Base-by-base conservation (phyloP, 1,284 basidiomycete genomes). In the Sporisorium exsertum region DNA sequence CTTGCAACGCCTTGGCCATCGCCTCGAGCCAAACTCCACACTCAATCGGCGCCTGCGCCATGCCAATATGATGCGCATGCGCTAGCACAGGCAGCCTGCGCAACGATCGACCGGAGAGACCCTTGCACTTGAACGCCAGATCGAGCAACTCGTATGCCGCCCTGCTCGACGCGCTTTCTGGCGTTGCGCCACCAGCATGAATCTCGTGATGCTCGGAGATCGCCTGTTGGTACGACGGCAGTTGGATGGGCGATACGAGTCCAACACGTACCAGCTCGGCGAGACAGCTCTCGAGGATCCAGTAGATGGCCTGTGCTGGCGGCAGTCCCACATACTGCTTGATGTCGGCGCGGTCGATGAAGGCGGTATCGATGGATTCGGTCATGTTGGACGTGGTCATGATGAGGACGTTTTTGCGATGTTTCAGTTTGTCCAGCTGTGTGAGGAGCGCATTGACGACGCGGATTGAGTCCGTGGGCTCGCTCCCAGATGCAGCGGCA, bases 371-470 rank as follows among this genome's bases (percentile, higher is more conserved):
- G 70, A 99, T 99, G 0, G 95, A 93, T 79, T 94, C 93, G 0
- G 92, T 91, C 7, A 99, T 89, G 85, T 99, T 99, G 65, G 94
- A 97, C 0, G 97, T 99, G 0, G 97, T 93, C 91, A 99, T 93
- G 33, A 99, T 92, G 15, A 99, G 88, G 3, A 95, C 94, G 82
- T 99, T 99, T 86, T 93, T 95, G 70, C 91, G 90, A 72, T 93
- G 91, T 85, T 94, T 95, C 18, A 99, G 88, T 86, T 96, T 97
- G 87, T 99, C 97, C 3, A 99, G 89, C 86, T 99, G 96, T 0
- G 97, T 99, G 7, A 99, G 88, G 1, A 99, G 89, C 0, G 97
- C 97, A 85, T 99, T 99, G 47, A 99, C 97, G 9, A 98, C 95
- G 42, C 96, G 88, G 27, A 99, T 86, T n/a, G 95, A 94, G 85